Evolutionary conservation across 345 rosid species (phyloP).

Genomic region (Dipteronia sinensis): DNA sequence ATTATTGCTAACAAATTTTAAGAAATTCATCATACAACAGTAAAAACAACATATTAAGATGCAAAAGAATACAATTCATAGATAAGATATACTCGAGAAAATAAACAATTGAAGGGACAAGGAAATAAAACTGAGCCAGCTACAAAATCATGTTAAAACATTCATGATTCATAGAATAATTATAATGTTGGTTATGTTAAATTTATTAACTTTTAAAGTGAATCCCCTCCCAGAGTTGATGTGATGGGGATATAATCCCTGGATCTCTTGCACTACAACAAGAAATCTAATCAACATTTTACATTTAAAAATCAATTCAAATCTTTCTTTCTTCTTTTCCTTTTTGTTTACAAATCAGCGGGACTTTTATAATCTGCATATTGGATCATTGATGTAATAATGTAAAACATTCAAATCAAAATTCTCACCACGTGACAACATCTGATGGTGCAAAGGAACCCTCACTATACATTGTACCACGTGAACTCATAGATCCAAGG

Average conservation of each 20-base stretch:
- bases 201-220: background rate
- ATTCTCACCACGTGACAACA: slow-evolving; percentile 76
- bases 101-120: background rate
- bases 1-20: background rate
- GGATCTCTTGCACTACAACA: background rate
- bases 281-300: background rate
- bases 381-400: background rate
- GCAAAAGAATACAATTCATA: background rate
- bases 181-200: background rate
- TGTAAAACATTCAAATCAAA: slow-evolving; percentile 8
- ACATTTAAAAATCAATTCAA: background rate
- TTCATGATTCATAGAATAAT: background rate
- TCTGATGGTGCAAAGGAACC: slow-evolving; percentile 39
- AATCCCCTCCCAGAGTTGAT: background rate
- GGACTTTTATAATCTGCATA: background rate
- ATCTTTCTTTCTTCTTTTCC: background rate
- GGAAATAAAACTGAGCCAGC: background rate
- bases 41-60: background rate
- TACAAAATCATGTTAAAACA: background rate
- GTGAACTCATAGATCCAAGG: slow-evolving; percentile 78
- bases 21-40: background rate
- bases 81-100: background rate
- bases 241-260: background rate
- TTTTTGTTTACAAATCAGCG: background rate
- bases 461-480: slow-evolving; percentile 63